Base-by-base conservation (phyloP, 2,329 filamentous ascomycete species). In the Beauveria pseudobassiana region DNA sequence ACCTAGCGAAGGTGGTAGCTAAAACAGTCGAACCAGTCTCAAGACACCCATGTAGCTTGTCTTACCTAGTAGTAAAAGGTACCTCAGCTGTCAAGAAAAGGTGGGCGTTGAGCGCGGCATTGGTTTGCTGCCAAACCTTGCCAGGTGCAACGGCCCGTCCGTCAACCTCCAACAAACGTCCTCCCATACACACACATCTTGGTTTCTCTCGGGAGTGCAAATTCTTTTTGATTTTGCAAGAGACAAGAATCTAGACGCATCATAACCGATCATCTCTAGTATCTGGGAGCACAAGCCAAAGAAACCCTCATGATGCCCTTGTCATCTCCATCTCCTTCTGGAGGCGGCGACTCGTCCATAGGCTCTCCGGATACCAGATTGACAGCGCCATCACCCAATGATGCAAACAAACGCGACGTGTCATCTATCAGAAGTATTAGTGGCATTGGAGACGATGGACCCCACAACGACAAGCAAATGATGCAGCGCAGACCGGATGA, bases 341-440 rank as follows among this genome's bases (percentile, higher is more conserved):
- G 79, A 51, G 78, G 75, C 22, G 78, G 77, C 38, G 82, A 83
- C 57, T 87, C 86, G 12, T 80, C 79, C 68, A 80, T 84, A 66
- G 82, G 80, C 18, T 89, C 87, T 6, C 87, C 87, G 0, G 85
- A 87, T 63, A 88, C 86, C 8, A 82, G 81, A 55, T 66, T 87
- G 48, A 87, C 86, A 5, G 75, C 81, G 6, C 88, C 88, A 69
- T 89, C 86, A 4, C 85, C 86, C 0, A 82, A 84, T 18, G 83
- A 84, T 46, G 62, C 16, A 18, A 42, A n/a, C 30, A 59, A 59
- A 50, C 28, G 22, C 38, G 48, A 7, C 40, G 9, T 14, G 8
- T 14, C 5, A 8, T 40, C 46, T 22, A 18, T 26, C 18, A 34
- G 14, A 4, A 2, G n/a, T 9, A 26, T 42, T 20, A 20, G 20